Base-by-base conservation (phyloP, 2,329 filamentous ascomycete genomes). In the Penicillium polonicum region DNA sequence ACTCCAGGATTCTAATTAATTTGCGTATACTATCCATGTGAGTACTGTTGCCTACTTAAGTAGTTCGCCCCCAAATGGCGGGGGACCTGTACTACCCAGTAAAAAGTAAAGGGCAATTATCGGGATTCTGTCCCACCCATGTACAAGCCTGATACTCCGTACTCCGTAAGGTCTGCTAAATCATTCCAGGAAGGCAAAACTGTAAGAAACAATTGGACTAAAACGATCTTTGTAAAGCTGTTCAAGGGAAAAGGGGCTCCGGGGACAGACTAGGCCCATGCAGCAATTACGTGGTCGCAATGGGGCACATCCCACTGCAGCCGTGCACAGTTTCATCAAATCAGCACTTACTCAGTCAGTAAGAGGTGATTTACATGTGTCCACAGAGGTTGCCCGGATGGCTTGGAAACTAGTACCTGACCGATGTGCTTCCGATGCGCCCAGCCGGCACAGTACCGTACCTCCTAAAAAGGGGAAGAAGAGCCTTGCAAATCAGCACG, bases 341-440 rank as follows among this genome's bases (percentile, higher is more conserved):
- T 27, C n/a, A 38, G 43, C 45, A 49, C n/a, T 41, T 35, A 19
- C 35, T 33, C 13, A 35, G n/a, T 54, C 23, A 25, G 35, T 33
- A 19, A 46, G 19, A 36, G 8, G 12, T 51, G 17, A n/a, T 5
- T 38, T 56, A 60, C 52, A 58, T 42, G 55, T 54, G 57, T 29
- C 57, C 52, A 54, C 57, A 41, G 51, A 55, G 38, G 33, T 41
- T 46, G 57, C 27, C 57, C 38, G 50, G 53, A 59, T 65, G 59
- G 53, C 60, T 63, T 65, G 62, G 54, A 62, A 65, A 65, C 55
- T 52, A 52, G 33, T 54, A 35, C 48, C 35, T 52, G 55, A 48
- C 57, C 23, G 38, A 57, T 42, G 54, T 51, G 21, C 21, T 35
- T 56, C 61, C 51, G 55, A 62, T 60, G 57, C 52, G 63, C 45